phyloP scores from a whole-genome alignment of 2,329 filamentous ascomycete species.

The Monilinia fructicola region DNA sequence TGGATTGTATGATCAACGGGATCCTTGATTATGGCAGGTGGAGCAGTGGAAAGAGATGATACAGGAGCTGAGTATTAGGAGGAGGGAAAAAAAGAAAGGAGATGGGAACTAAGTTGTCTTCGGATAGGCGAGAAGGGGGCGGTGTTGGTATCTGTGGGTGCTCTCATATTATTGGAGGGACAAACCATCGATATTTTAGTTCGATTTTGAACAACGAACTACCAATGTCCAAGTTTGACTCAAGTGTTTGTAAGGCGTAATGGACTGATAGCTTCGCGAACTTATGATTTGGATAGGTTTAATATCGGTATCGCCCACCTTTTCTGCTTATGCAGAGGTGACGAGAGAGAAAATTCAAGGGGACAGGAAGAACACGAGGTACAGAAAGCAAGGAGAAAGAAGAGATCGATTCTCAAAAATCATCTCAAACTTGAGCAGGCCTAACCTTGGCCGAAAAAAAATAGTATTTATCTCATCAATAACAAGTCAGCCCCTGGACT shows the following conservation, averaged over 20 bases:
- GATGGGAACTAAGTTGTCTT: too few species aligned
- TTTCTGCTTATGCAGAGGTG: neutral
- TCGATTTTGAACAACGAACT: neutral
- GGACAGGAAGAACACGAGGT: neutral
- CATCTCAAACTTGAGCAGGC: slow-evolving; percentile 1
- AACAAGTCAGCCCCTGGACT: slow-evolving; percentile 7
- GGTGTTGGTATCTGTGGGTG: too few species aligned
- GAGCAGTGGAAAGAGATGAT: too few species aligned
- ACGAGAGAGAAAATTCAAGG: neutral
- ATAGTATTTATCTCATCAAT: slow-evolving; percentile 16
- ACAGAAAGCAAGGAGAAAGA: neutral
- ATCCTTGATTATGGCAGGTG: too few species aligned
- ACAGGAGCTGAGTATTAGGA: too few species aligned
- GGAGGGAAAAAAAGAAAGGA: too few species aligned
- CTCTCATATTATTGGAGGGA: too few species aligned
- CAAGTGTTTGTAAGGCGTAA: too few species aligned
- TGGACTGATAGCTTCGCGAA: neutral
- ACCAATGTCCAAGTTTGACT: too few species aligned
- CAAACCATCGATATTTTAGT: too few species aligned
- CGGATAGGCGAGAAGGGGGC: too few species aligned
- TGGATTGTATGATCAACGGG: too few species aligned
- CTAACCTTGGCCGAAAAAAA: neutral
- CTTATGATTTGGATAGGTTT: neutral
- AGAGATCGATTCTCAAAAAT: neutral
- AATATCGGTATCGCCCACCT: neutral